phyloP scores from a whole-genome alignment of 495 filamentous ascomycete species.

The Tuber calosporum region DNA sequence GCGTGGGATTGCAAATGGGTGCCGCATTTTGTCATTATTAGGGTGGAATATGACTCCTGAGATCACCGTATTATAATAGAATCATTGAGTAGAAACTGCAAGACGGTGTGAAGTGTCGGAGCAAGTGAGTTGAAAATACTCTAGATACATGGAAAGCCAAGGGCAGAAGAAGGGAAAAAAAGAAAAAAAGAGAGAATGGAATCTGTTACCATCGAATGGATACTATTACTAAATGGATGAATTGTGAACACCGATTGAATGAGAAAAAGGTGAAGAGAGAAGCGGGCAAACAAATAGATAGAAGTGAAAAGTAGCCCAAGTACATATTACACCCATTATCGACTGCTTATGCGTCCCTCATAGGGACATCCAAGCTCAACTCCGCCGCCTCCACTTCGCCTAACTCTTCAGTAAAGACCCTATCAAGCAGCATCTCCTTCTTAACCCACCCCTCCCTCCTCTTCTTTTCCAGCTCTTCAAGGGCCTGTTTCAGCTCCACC shows the following conservation, averaged over 20 bases:
- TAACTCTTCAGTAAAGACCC: conserved; percentile 51
- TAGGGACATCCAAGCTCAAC: conserved; percentile 31
- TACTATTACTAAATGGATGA: neutral
- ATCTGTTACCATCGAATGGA: neutral
- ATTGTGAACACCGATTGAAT: neutral
- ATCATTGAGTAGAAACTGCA: neutral
- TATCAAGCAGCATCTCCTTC: conserved; percentile 63
- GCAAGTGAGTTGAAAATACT: neutral
- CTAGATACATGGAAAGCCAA: neutral
- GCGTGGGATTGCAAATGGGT: neutral
- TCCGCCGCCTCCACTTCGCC: conserved; percentile 34
- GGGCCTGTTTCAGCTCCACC: conserved; percentile 55
- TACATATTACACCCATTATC: neutral
- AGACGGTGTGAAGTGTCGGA: neutral
- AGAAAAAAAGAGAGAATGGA: neutral
- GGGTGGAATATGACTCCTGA: neutral
- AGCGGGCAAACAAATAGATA: neutral
- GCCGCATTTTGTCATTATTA: neutral
- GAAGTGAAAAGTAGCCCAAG: neutral
- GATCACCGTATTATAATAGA: neutral
- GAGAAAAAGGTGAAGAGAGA: neutral
- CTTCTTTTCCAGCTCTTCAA: conserved; percentile 57
- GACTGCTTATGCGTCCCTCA: neutral
- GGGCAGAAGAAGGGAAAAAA: too few relatives aligned
- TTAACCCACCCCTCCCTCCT: conserved; percentile 72